These are phyloP conservation scores for Plasmodium gaboni DNA, from an alignment of 169 alveolate genomes.

Conservation along the genomic window DNA sequence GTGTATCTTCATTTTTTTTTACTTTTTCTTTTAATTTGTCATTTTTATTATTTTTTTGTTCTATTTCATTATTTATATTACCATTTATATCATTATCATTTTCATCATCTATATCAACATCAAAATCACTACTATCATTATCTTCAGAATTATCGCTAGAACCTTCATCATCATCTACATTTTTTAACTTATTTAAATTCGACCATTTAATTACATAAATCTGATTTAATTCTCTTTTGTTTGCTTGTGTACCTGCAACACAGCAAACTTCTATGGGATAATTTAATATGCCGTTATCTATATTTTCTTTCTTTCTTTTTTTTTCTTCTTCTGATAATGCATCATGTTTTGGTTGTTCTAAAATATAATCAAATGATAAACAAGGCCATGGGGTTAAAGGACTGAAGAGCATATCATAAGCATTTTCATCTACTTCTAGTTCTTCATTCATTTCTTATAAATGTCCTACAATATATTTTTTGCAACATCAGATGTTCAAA, in stretches of 20 bases:
- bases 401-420: constrained; percentile 54
- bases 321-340: neutral
- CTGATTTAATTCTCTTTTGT: constrained; percentile 1
- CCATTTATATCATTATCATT: neutral
- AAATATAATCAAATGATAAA: constrained; percentile 83
- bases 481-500: too few species aligned
- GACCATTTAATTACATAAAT: constrained; percentile 51
- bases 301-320: neutral
- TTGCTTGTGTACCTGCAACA: constrained; percentile 58
- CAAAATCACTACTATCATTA: neutral
- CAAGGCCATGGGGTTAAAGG: constrained; percentile 83
- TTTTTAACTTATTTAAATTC: constrained; percentile 24
- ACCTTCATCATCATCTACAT: neutral
- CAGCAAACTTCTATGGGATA: constrained; percentile 45
- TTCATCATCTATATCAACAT: neutral
- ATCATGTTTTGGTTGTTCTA: constrained; percentile 61
- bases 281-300: neutral
- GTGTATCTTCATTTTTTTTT: neutral
- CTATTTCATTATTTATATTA: neutral
- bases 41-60: neutral
- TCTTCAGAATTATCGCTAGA: neutral
- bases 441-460: constrained; percentile 13
- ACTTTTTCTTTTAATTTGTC: neutral
- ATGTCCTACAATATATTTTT: too few species aligned
- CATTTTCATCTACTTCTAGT: constrained; percentile 25